Percentiles rank a stretch among this genome's conserved stretches.
These are phyloP conservation scores for Oenanthe javanica DNA, from an alignment of 140 eudicot genomes.

Conservation along the genomic window DNA sequence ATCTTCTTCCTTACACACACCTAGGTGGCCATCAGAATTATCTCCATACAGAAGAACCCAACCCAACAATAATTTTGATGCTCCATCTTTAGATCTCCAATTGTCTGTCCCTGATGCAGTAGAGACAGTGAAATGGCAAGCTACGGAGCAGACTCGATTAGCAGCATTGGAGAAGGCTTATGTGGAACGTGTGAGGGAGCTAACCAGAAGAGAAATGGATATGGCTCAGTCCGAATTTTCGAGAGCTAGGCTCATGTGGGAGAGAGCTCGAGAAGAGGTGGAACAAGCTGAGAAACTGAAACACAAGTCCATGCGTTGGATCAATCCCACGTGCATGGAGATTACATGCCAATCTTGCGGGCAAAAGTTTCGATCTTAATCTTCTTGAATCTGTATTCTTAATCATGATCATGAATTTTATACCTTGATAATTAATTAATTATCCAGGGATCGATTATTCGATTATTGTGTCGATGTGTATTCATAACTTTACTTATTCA, in stretches of 20 bases:
- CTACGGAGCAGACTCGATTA: constrained; percentile 51
- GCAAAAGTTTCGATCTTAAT: constrained; percentile 37
- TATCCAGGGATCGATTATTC: background rate
- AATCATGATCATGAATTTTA: background rate
- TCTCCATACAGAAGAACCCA: constrained; percentile 17
- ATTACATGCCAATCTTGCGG: constrained; percentile 69
- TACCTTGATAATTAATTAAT: background rate
- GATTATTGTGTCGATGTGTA: background rate
- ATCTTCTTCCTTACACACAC: constrained; percentile 31
- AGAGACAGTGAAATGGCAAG: constrained; percentile 54
- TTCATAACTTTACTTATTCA: background rate
- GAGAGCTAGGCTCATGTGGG: constrained; percentile 74
- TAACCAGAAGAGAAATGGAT: constrained; percentile 72
- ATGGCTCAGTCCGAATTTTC: constrained; percentile 69
- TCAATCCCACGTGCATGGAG: constrained; percentile 44
- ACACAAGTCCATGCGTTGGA: constrained; percentile 29
- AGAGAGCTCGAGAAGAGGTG: constrained; percentile 61
- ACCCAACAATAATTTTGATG: constrained; percentile 13
- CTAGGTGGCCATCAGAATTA: constrained; percentile 33
- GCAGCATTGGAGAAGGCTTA: constrained; percentile 58
- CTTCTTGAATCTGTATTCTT: background rate
- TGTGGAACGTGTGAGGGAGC: constrained; percentile 61
- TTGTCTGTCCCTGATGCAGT: constrained; percentile 42
- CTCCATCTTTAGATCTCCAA: constrained; percentile 64
- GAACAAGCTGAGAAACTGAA: constrained; percentile 53